Evolutionary conservation across 169 alveolate genomes (phyloP).

Genomic region (Miamiensis avidus): DNA sequence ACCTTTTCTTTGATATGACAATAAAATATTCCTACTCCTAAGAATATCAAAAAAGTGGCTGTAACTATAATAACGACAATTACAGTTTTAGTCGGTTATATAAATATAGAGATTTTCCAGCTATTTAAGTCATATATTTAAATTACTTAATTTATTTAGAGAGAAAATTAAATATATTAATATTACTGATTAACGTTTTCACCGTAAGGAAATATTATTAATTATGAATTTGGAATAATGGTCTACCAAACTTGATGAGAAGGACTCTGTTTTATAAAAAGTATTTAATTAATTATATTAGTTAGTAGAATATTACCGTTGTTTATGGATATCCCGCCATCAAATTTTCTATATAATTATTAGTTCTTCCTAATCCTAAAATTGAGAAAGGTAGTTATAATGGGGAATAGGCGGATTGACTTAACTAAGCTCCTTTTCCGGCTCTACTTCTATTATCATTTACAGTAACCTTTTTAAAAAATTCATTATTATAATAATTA

Average conservation of each 20-base stretch:
- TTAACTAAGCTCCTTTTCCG: conserved; percentile 29
- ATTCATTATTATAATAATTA: too few species aligned
- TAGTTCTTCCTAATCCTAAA: conserved; percentile 48
- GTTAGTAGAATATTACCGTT: too few species aligned
- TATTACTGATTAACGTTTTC: conserved; percentile 9
- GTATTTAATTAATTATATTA: too few species aligned
- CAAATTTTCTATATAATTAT: conserved; percentile 44
- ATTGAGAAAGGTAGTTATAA: conserved; percentile 41
- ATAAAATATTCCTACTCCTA: conserved; percentile 2
- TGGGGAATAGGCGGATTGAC: conserved; percentile 30
- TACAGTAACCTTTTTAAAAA: not conserved
- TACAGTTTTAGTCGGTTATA: conserved; percentile 43
- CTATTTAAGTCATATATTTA: not conserved
- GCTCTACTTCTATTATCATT: not conserved
- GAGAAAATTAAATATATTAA: not conserved
- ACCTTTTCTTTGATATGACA: not conserved
- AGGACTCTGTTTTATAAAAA: too few species aligned
- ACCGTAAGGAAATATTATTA: conserved; percentile 37
- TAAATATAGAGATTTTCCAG: conserved; percentile 40
- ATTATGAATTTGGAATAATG: conserved; percentile 46
- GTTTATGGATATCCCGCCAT: conserved; percentile 34
- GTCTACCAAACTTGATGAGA: conserved; percentile 28
- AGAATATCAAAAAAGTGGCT: conserved; percentile 8
- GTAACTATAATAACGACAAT: conserved; percentile 46
- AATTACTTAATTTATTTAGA: not conserved